A percentile compares a stretch with the other conserved stretches of the same genome.
phyloP scores from a whole-genome alignment of 73 alveolate genomes.

The Strombidium stylifer region DNA sequence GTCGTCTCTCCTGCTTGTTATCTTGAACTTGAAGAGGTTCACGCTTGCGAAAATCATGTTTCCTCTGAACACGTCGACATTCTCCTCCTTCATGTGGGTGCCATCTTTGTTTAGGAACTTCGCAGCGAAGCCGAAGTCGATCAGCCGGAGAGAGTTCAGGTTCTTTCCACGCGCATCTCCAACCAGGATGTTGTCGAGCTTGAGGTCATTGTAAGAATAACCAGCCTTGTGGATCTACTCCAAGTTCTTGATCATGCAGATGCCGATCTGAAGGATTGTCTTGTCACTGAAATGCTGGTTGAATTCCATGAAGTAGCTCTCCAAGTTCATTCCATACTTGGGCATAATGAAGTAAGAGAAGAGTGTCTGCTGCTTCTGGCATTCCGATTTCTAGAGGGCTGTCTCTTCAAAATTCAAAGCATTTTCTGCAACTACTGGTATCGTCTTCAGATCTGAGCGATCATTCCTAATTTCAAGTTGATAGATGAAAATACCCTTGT shows the following conservation, averaged over 20 bases:
- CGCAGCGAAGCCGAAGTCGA: slow-evolving; percentile 13
- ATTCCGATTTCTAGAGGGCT: too few relatives aligned
- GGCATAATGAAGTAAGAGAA: too few relatives aligned
- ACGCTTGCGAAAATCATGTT: slow-evolving; percentile 21
- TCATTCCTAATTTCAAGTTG: too few relatives aligned
- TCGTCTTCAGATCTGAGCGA: too few relatives aligned
- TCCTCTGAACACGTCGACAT: slow-evolving; percentile 10
- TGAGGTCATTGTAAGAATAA: slow-evolving; percentile 1
- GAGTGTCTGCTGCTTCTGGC: too few relatives aligned
- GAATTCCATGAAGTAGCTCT: too few relatives aligned
- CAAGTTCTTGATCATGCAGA: not conserved
- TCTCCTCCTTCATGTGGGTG: not conserved
- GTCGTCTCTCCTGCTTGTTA: slow-evolving; percentile 13
- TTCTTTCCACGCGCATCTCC: not conserved
- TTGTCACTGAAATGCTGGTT: too few relatives aligned
- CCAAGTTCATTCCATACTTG: too few relatives aligned
- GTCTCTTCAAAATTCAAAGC: too few relatives aligned
- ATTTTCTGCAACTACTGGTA: too few relatives aligned
- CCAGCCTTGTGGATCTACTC: slow-evolving; percentile 9
- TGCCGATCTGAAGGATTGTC: not conserved
- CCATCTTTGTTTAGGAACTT: not conserved
- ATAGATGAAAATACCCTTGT: too few relatives aligned
- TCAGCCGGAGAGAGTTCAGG: not conserved
- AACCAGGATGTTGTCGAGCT: slow-evolving; percentile 14
- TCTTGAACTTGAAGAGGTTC: not conserved